phyloP scores from a whole-genome alignment of 2,329 filamentous ascomycete species.

The Talaromyces albobiverticillius region DNA sequence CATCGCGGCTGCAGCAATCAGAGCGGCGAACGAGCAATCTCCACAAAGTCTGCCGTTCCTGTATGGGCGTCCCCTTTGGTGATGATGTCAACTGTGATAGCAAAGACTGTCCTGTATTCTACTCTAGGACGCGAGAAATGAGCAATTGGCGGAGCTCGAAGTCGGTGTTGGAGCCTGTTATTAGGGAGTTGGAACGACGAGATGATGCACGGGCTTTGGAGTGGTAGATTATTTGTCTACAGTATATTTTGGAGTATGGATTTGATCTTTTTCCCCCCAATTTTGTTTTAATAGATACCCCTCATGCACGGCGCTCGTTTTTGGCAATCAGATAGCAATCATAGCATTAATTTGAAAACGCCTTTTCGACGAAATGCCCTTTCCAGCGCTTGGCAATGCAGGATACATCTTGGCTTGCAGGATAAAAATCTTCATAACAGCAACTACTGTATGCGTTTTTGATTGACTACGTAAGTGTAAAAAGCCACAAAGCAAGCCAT shows the following conservation, averaged over 20 bases:
- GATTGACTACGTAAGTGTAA: too few species aligned
- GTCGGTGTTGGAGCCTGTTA: conserved; percentile 35
- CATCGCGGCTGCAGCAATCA: conserved; percentile 58
- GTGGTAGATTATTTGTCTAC: conserved; percentile 28
- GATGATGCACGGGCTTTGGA: conserved; percentile 32
- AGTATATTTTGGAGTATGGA: neutral
- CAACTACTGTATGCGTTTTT: too few species aligned
- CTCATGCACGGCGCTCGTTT: neutral
- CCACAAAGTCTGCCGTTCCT: conserved; percentile 72
- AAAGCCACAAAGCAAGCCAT: too few species aligned
- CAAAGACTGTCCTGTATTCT: conserved; percentile 90
- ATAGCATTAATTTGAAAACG: too few species aligned
- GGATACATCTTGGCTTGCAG: too few species aligned
- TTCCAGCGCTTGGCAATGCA: too few species aligned
- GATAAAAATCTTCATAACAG: too few species aligned
- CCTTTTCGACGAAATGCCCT: too few species aligned
- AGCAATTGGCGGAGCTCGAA: conserved; percentile 36
- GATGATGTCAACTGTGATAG: conserved; percentile 87
- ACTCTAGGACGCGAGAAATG: conserved; percentile 47
- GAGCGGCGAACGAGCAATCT: conserved; percentile 66
- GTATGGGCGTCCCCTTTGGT: conserved; percentile 67
- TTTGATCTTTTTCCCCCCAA: too few species aligned
- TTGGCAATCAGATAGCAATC: too few species aligned
- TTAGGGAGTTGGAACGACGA: conserved; percentile 33
- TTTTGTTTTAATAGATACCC: neutral